phyloP scores from a whole-genome alignment of 2,329 filamentous ascomycete genomes.

The Colletotrichum sp. region DNA sequence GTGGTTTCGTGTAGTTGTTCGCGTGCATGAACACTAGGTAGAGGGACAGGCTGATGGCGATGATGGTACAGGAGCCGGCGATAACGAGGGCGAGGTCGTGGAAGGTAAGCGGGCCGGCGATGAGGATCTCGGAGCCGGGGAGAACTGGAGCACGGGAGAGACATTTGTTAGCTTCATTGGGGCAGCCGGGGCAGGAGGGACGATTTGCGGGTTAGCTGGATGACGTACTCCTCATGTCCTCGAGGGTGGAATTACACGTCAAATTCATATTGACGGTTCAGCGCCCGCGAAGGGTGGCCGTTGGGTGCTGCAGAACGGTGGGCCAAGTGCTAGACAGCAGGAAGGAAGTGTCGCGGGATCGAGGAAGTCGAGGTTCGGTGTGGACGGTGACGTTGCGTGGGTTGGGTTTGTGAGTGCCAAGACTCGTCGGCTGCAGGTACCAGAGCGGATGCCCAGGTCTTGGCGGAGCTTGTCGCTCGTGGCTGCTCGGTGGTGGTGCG shows the following conservation, averaged over 20 bases:
- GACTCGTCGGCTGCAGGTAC: slow-evolving; percentile 14
- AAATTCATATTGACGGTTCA: slow-evolving; percentile 33
- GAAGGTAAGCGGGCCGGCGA: slow-evolving; percentile 57
- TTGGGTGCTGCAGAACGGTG: background rate
- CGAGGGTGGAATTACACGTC: slow-evolving; percentile 49
- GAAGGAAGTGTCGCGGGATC: background rate
- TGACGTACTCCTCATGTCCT: slow-evolving; percentile 46
- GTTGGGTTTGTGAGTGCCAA: slow-evolving; percentile 8
- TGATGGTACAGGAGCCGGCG: slow-evolving; percentile 49
- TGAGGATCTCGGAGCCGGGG: slow-evolving; percentile 48
- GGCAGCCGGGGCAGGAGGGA: too few relatives aligned
- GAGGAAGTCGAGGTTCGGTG: background rate
- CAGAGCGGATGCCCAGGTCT: slow-evolving; percentile 12
- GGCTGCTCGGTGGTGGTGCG: background rate
- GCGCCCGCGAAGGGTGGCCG: background rate
- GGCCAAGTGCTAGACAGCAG: background rate
- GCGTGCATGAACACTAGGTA: slow-evolving; percentile 66
- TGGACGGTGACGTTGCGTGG: background rate
- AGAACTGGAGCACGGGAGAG: slow-evolving; percentile 35
- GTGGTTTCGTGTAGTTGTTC: slow-evolving; percentile 63
- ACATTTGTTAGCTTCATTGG: background rate
- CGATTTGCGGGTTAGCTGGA: background rate
- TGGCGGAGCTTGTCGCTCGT: slow-evolving; percentile 16
- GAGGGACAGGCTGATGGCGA: slow-evolving; percentile 58
- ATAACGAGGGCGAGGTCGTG: slow-evolving; percentile 60